These are phyloP conservation scores for Barbatosphaeria neglecta DNA, from an alignment of 495 filamentous ascomycete genomes.

Conservation along the genomic window DNA sequence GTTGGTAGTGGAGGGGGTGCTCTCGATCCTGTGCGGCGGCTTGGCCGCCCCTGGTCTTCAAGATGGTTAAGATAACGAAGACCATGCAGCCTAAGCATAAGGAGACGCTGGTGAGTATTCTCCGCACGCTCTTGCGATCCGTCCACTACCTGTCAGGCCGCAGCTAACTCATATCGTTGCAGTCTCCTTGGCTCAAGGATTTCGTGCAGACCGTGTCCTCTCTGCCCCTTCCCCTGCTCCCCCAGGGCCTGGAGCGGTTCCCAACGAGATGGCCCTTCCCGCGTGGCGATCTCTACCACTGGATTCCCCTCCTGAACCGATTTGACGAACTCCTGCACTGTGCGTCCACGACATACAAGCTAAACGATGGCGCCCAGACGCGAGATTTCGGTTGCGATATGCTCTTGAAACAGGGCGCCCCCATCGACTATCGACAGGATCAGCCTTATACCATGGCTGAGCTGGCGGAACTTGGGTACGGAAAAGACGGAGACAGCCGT, in stretches of 20 bases:
- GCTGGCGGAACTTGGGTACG: constrained; percentile 48
- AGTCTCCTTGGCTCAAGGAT: constrained; percentile 79
- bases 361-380: constrained; percentile 71
- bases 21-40: constrained; percentile 30
- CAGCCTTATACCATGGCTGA: constrained; percentile 31
- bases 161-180: too few species aligned
- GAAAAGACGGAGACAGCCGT: constrained; percentile 61
- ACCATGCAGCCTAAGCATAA: constrained; percentile 81
- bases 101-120: constrained; percentile 87
- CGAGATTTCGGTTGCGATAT: constrained; percentile 56
- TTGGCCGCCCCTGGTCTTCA: constrained; percentile 37
- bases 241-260: constrained; percentile 64
- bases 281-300: constrained; percentile 95
- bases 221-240: constrained; percentile 64
- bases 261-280: constrained; percentile 88
- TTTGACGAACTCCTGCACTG: constrained; percentile 82
- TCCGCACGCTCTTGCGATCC: constrained; percentile 23
- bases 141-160: constrained; percentile 16
- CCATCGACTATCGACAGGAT: constrained; percentile 24
- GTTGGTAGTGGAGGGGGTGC: constrained; percentile 38
- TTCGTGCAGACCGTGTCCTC: constrained; percentile 59
- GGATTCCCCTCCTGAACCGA: constrained; percentile 88
- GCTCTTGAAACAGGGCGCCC: constrained; percentile 39
- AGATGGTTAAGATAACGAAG: constrained; percentile 97
- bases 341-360: constrained; percentile 68